A percentile compares a stretch with the other conserved stretches of the same genome.
phyloP scores from a whole-genome alignment of 495 filamentous ascomycete species.

The Achaetomiella virescens region DNA sequence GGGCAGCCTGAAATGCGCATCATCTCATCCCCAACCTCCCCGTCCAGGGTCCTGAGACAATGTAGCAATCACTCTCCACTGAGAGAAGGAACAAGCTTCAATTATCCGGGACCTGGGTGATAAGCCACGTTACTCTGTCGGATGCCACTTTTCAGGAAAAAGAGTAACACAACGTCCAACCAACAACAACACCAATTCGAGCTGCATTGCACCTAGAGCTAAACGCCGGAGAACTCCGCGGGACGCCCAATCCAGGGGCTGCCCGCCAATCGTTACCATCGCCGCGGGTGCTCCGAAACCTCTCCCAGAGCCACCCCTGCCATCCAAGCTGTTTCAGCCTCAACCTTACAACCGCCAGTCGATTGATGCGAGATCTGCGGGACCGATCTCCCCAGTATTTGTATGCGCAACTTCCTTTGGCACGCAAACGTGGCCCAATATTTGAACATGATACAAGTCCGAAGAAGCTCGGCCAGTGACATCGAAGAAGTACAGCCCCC shows the following conservation, averaged over 20 bases:
- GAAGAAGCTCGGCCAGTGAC: no score
- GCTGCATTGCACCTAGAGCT: neutral
- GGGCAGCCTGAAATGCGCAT: constrained; percentile 5
- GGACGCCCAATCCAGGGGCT: neutral
- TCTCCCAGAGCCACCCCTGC: neutral
- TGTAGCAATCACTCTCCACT: no score
- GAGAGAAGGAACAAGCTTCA: no score
- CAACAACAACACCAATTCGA: neutral
- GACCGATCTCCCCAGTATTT: neutral
- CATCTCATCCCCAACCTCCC: neutral
- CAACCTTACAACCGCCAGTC: neutral
- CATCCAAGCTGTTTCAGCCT: constrained; percentile 5
- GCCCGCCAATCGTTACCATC: constrained; percentile 3
- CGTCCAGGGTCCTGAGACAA: no score
- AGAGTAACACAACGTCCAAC: neutral
- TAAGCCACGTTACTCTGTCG: no score
- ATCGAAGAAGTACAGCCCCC: no score
- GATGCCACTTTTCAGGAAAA: neutral
- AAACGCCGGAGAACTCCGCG: constrained; percentile 10
- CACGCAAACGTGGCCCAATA: no score
- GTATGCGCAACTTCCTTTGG: no score
- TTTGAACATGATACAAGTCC: no score
- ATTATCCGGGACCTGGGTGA: no score
- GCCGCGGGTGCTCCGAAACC: constrained; percentile 4
- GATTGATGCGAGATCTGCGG: neutral